Conservation (phyloP, 164 flowering plant genomes). For the Aristolochia californica region DNA sequence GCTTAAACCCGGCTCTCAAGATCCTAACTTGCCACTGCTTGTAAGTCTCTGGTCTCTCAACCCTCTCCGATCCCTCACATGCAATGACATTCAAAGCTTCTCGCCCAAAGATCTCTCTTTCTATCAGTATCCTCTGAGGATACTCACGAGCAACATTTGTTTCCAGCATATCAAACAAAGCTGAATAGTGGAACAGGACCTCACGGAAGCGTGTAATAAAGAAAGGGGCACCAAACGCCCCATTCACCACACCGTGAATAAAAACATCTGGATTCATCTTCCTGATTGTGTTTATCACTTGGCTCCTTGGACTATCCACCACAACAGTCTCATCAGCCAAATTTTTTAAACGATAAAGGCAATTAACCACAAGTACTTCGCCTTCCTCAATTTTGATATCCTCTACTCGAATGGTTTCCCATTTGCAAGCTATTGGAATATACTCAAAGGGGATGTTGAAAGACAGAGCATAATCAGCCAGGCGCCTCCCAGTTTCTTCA, state of each 20-base stretch:
- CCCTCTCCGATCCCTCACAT: conserved; percentile 79
- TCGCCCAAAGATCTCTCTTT: conserved; percentile 49
- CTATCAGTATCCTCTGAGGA: conserved; percentile 49
- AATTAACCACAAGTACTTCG: conserved; percentile 59
- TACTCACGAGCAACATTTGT: conserved; percentile 53
- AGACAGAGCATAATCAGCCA: conserved; percentile 50
- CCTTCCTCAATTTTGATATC: conserved; percentile 58
- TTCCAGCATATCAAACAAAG: conserved; percentile 77
- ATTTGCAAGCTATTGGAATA: conserved; percentile 58
- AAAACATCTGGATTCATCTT: conserved; percentile 57
- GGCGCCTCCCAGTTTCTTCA: conserved; percentile 70
- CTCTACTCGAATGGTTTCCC: conserved; percentile 62
- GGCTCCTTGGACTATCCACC: conserved; percentile 47
- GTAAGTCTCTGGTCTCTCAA: conserved; percentile 86
- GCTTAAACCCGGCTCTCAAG: conserved; percentile 58
- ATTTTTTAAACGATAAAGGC: conserved; percentile 42
- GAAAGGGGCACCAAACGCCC: conserved; percentile 70
- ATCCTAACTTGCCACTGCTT: conserved; percentile 70
- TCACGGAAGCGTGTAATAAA: conserved; percentile 76
- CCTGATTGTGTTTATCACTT: conserved; percentile 39
- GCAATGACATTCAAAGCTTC: conserved; percentile 69
- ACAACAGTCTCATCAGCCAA: conserved; percentile 62
- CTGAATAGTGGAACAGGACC: conserved; percentile 66
- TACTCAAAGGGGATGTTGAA: conserved; percentile 74
- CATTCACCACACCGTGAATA: conserved; percentile 56